A percentile compares a stretch with the other conserved stretches of the same genome.
Conservation (phyloP, 148 eudicot species). For the Arctostaphylos glauca region DNA sequence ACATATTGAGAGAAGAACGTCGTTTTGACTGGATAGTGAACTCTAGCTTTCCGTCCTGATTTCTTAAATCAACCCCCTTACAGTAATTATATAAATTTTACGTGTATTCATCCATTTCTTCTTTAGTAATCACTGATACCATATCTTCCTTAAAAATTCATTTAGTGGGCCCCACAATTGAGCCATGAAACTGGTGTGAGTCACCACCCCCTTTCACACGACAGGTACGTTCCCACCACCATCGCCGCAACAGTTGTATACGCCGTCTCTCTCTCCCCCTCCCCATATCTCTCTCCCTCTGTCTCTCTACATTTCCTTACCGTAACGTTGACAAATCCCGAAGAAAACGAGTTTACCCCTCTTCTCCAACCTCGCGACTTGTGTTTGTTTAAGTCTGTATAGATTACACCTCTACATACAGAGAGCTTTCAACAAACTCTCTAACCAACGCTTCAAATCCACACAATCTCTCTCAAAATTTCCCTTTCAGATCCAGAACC, state of each 20-base stretch:
- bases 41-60: too few relatives aligned
- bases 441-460: background rate
- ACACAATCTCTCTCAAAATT: too few relatives aligned
- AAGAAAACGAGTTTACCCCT: background rate
- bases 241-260: background rate
- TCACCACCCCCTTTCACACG: background rate
- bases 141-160: too few relatives aligned
- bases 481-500: background rate
- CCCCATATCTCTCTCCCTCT: background rate
- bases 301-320: background rate
- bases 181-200: slow-evolving; percentile 9
- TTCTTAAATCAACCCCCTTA: too few relatives aligned
- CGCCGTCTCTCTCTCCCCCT: background rate
- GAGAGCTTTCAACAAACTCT: background rate
- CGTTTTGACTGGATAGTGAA: too few relatives aligned
- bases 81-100: too few relatives aligned
- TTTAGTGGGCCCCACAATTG: too few relatives aligned
- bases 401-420: too few relatives aligned
- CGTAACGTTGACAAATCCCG: background rate
- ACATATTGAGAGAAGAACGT: too few relatives aligned
- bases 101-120: too few relatives aligned
- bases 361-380: background rate
- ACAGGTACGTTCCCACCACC: slow-evolving; percentile 2
- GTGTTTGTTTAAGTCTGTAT: background rate
- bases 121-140: too few relatives aligned